A percentile compares a stretch with the other conserved stretches of the same genome.
These are phyloP conservation scores for Penicillium sp. DNA, from an alignment of 2,329 filamentous ascomycete genomes.

Conservation along the genomic window DNA sequence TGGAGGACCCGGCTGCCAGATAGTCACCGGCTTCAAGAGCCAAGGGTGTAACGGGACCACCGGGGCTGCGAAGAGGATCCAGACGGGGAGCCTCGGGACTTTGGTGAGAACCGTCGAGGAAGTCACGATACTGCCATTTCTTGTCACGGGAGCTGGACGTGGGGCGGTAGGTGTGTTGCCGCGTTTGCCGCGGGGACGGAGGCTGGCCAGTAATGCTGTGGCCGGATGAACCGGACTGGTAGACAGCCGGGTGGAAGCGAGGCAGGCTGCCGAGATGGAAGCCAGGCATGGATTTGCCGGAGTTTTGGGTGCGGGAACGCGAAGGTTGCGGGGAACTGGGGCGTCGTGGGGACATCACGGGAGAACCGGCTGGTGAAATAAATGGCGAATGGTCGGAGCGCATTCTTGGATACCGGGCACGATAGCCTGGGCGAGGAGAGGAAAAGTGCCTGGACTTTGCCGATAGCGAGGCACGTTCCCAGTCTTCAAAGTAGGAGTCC, in stretches of 20 bases:
- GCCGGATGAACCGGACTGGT: slow-evolving; percentile 36
- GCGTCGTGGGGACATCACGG: slow-evolving; percentile 39
- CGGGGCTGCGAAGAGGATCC: slow-evolving; percentile 51
- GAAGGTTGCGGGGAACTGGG: slow-evolving; percentile 42
- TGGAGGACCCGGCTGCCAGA: slow-evolving; percentile 39
- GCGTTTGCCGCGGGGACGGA: slow-evolving; percentile 38
- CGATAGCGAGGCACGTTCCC: slow-evolving; percentile 30
- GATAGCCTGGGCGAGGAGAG: slow-evolving; percentile 17
- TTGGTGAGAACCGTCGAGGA: slow-evolving; percentile 41
- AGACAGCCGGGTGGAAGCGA: slow-evolving; percentile 52
- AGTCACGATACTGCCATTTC: slow-evolving; percentile 48
- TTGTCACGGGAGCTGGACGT: slow-evolving; percentile 42
- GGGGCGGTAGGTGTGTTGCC: slow-evolving; percentile 37
- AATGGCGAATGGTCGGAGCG: slow-evolving; percentile 38
- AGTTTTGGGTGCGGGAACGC: slow-evolving; percentile 35
- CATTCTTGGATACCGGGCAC: slow-evolving; percentile 32
- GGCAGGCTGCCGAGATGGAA: slow-evolving; percentile 48
- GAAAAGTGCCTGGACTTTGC: slow-evolving; percentile 22
- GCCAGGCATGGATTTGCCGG: slow-evolving; percentile 40
- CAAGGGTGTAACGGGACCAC: slow-evolving; percentile 52
- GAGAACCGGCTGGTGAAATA: slow-evolving; percentile 35
- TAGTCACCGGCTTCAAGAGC: slow-evolving; percentile 48
- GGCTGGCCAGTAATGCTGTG: slow-evolving; percentile 32
- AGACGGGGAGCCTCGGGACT: slow-evolving; percentile 50
- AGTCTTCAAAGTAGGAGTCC: slow-evolving; percentile 38